These are phyloP conservation scores for Apocynum venetum DNA, from an alignment of 257 asterid genomes.

Conservation along the genomic window DNA sequence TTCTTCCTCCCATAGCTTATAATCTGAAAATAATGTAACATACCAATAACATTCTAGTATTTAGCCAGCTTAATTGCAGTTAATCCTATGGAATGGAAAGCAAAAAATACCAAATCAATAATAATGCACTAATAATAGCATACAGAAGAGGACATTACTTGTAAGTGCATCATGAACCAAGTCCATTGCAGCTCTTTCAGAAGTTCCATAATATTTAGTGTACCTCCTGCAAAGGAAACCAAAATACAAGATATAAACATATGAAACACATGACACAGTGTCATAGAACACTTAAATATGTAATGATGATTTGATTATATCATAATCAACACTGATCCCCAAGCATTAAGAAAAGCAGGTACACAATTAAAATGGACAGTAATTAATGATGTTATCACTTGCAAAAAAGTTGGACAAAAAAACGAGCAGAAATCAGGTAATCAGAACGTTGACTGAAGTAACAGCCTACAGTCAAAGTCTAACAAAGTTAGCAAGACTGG, in stretches of 20 bases:
- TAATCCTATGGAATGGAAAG: neutral
- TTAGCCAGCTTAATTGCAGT: neutral
- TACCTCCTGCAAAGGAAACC: slow-evolving; percentile 71
- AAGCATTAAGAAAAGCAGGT: neutral
- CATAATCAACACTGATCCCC: neutral
- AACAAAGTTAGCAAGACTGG: neutral
- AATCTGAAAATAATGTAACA: slow-evolving; percentile 47
- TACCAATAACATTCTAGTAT: neutral
- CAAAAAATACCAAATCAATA: neutral
- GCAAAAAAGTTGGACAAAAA: neutral
- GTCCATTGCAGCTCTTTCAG: slow-evolving; percentile 74
- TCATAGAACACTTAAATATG: neutral
- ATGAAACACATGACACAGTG: neutral
- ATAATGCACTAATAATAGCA: slow-evolving; percentile 3
- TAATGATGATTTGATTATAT: neutral
- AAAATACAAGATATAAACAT: slow-evolving; percentile 10
- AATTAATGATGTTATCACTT: neutral
- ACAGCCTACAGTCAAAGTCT: too few relatives aligned
- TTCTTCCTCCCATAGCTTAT: slow-evolving; percentile 96
- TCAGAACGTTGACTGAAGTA: neutral
- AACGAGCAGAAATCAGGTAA: neutral
- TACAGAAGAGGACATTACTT: slow-evolving; percentile 43
- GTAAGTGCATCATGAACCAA: slow-evolving; percentile 93
- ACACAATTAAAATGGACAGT: neutral
- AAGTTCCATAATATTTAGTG: slow-evolving; percentile 91